phyloP scores from a whole-genome alignment of 1,284 basidiomycete species.

The Trichosporon asahii region DNA sequence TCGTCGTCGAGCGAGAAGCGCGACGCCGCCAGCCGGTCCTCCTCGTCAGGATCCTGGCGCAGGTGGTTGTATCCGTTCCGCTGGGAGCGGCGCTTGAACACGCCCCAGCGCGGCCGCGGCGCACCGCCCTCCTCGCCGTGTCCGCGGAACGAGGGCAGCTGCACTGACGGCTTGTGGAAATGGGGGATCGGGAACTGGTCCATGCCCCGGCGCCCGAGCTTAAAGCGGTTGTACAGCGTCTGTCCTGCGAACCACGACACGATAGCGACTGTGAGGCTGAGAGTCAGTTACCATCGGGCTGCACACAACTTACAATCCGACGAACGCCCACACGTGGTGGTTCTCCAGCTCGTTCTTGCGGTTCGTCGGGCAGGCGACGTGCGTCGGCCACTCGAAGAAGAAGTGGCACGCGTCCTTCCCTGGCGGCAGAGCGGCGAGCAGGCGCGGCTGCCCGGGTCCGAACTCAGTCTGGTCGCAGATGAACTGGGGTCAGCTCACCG shows the following conservation, averaged over 20 bases:
- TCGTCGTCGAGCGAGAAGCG: constrained; percentile 49
- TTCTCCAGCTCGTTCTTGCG: constrained; percentile 31
- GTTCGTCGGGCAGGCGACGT: constrained; percentile 49
- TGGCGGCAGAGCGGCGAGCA: constrained; percentile 45
- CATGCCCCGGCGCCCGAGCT: constrained; percentile 42
- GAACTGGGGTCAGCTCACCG: constrained; percentile 38
- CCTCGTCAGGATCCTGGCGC: constrained; percentile 53
- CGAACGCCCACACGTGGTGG: constrained; percentile 34
- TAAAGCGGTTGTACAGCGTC: constrained; percentile 49
- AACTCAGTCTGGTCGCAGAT: constrained; percentile 46
- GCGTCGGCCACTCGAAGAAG: constrained; percentile 51
- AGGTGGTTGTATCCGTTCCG: constrained; percentile 39
- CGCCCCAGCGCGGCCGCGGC: constrained; percentile 31
- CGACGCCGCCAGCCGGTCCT: constrained; percentile 56
- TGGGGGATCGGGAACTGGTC: constrained; percentile 43
- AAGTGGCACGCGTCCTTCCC: constrained; percentile 45
- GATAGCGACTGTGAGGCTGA: constrained; percentile 43
- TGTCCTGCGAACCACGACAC: constrained; percentile 48
- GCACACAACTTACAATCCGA: constrained; percentile 37
- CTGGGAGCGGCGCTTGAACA: constrained; percentile 35
- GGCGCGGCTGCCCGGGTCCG: constrained; percentile 39
- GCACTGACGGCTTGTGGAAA: constrained; percentile 16
- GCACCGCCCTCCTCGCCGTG: constrained; percentile 14
- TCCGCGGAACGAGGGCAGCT: constrained; percentile 12
- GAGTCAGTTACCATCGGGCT: background rate